These are phyloP conservation scores for Macrophomina pseudophaseolina DNA, from an alignment of 2,329 filamentous ascomycete genomes.

Conservation along the genomic window DNA sequence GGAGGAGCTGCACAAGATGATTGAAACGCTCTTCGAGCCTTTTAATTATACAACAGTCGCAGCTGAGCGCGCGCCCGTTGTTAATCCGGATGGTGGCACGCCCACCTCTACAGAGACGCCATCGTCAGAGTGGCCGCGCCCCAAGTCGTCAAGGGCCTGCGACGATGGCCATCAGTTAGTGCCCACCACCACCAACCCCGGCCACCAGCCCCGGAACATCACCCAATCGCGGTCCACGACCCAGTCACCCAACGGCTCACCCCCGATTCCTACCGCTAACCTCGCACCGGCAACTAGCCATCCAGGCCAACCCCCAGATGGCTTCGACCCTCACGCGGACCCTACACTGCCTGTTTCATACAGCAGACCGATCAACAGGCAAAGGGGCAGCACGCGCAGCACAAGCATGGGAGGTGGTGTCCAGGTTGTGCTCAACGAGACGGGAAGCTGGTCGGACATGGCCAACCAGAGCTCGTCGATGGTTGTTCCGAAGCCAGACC, in stretches of 20 bases:
- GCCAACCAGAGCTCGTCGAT: conserved; percentile 82
- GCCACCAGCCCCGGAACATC: conserved; percentile 2
- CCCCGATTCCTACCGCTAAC: conserved; percentile 46
- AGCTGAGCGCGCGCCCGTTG: conserved; percentile 65
- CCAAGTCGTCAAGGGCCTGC: conserved; percentile 38
- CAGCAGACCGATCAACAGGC: conserved; percentile 51
- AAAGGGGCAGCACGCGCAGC: conserved; percentile 69
- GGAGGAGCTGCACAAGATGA: conserved; percentile 91
- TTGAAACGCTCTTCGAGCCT: conserved; percentile 89
- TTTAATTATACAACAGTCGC: conserved; percentile 92
- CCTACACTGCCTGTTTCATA: conserved; percentile 35
- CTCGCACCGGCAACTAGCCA: conserved; percentile 33
- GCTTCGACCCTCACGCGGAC: conserved; percentile 34
- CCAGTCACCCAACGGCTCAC: conserved; percentile 55
- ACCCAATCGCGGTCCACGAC: conserved; percentile 47
- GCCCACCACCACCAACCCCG: conserved; percentile 40
- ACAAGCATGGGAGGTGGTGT: conserved; percentile 82
- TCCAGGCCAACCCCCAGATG: conserved; percentile 33
- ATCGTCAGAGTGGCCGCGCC: conserved; percentile 37
- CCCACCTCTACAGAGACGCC: conserved; percentile 41
- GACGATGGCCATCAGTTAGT: conserved; percentile 43
- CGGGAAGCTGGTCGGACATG: conserved; percentile 89
- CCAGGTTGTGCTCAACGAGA: conserved; percentile 87
- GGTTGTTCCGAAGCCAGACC: conserved; percentile 59
- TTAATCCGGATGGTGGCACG: conserved; percentile 40